Evolutionary conservation across 2,329 filamentous ascomycete species (phyloP).

Genomic region (Fusarium fujikuroi): DNA sequence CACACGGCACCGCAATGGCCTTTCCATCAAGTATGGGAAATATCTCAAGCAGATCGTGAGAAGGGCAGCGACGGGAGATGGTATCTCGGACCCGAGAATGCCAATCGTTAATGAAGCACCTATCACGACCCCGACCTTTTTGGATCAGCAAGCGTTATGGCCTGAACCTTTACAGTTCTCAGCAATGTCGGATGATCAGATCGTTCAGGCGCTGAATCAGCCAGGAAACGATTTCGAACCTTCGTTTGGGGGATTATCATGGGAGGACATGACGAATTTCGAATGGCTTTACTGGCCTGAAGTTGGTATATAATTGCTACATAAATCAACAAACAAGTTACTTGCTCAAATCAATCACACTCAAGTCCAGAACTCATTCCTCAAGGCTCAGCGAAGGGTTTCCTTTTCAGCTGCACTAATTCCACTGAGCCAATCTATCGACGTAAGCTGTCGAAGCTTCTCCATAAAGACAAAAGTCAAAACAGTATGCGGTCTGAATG

Average conservation of each 20-base stretch:
- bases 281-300: slow-evolving; percentile 67
- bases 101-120: slow-evolving; percentile 27
- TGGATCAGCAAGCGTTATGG: slow-evolving; percentile 52
- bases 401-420: slow-evolving; percentile 16
- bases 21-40: slow-evolving; percentile 64
- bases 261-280: slow-evolving; percentile 68
- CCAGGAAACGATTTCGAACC: slow-evolving; percentile 69
- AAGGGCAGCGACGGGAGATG: slow-evolving; percentile 47
- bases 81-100: slow-evolving; percentile 29
- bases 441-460: slow-evolving; percentile 52
- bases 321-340: slow-evolving; percentile 22
- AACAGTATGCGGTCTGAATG: slow-evolving; percentile 55
- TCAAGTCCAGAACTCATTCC: not conserved
- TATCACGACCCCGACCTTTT: slow-evolving; percentile 40
- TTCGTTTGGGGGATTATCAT: slow-evolving; percentile 64
- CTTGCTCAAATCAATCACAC: slow-evolving; percentile 2
- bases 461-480: slow-evolving; percentile 60
- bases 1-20: slow-evolving; percentile 73
- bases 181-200: slow-evolving; percentile 76
- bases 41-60: slow-evolving; percentile 58
- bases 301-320: slow-evolving; percentile 48
- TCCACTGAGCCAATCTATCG: slow-evolving; percentile 34
- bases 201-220: slow-evolving; percentile 72
- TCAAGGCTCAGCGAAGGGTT: slow-evolving; percentile 27
- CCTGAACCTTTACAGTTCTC: slow-evolving; percentile 70